Evolutionary conservation across 139 green algal genomes (phyloP).

Genomic region (Closterium sp.): DNA sequence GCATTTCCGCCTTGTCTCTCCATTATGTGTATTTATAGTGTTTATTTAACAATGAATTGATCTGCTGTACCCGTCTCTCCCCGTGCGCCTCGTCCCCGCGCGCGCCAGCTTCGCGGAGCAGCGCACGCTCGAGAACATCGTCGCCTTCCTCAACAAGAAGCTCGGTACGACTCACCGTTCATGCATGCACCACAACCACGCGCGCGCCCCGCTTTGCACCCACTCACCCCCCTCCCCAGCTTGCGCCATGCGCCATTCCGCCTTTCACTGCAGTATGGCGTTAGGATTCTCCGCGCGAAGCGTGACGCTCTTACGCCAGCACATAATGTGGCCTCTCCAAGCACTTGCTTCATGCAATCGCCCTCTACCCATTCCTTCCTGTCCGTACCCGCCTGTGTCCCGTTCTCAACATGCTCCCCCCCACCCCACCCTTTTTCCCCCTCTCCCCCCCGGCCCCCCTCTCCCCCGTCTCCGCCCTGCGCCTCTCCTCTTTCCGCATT

Average conservation of each 20-base stretch:
- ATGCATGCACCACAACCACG: too few relatives aligned
- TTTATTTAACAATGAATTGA: too few relatives aligned
- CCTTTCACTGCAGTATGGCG: background rate
- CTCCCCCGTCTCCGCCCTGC: background rate
- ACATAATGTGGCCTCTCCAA: background rate
- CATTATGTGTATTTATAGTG: too few relatives aligned
- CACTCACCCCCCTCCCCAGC: background rate
- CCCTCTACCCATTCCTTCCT: too few relatives aligned
- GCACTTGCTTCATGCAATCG: too few relatives aligned
- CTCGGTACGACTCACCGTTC: slow-evolving; percentile 9
- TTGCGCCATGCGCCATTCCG: background rate
- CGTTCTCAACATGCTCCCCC: background rate
- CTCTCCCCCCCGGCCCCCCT: background rate
- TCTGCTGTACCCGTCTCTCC: background rate
- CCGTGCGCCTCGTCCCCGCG: background rate
- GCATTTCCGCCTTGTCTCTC: background rate
- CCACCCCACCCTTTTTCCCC: background rate
- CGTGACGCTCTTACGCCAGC: background rate
- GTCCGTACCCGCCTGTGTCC: background rate
- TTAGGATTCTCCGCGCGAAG: background rate
- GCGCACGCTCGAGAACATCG: slow-evolving; percentile 30
- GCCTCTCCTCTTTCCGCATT: too few relatives aligned
- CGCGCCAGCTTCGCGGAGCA: slow-evolving; percentile 30
- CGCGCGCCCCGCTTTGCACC: background rate
- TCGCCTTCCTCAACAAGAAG: slow-evolving; percentile 45